phyloP scores from a whole-genome alignment of 371 early-diverging fungal genomes.

The Mortierella sp. region DNA sequence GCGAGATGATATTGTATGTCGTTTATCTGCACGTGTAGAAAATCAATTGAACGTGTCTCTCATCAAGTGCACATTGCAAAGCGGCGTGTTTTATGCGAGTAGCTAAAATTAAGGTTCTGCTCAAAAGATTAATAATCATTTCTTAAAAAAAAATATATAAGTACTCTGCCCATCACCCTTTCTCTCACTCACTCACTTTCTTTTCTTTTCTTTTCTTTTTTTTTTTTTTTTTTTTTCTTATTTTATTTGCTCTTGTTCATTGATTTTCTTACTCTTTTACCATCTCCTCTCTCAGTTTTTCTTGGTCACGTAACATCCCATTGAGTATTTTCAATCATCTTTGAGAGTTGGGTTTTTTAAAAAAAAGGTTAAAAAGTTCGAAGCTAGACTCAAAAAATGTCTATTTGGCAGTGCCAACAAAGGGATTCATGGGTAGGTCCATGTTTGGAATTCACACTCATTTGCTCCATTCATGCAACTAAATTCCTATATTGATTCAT shows the following conservation, averaged over 20 bases:
- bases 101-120: neutral
- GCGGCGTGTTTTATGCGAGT: neutral
- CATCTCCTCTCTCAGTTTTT: neutral
- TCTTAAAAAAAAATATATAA: constrained; percentile 6
- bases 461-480: neutral
- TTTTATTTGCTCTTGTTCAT: constrained; percentile 6
- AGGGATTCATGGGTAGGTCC: constrained; percentile 29
- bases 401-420: constrained; percentile 44
- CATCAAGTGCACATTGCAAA: neutral
- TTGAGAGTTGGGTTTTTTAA: neutral
- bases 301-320: neutral
- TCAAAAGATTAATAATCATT: neutral
- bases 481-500: neutral
- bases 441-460: neutral
- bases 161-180: neutral
- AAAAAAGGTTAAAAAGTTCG: no score
- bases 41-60: no score
- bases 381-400: constrained; percentile 12
- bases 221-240: neutral
- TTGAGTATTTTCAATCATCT: neutral
- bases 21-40: no score
- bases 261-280: neutral
- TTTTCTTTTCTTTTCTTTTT: constrained; percentile 1
- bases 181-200: neutral
- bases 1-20: no score